phyloP scores from a whole-genome alignment of 306 rosid species.

The Medicago truncatula region DNA sequence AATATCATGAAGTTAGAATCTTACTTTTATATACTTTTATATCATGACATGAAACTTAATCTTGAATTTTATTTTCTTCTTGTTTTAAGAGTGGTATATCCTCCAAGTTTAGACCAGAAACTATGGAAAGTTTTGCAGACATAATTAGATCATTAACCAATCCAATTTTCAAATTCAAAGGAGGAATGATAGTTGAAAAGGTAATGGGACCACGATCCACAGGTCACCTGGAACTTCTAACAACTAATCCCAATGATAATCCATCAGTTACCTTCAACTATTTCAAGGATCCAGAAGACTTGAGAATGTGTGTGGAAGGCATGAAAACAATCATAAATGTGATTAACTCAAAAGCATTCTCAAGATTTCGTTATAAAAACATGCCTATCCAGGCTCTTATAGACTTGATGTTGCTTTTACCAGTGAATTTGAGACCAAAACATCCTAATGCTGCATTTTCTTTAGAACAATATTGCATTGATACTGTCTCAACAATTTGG shows the following conservation, averaged over 20 bases:
- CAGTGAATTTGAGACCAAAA: slow-evolving; percentile 62
- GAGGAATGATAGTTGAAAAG: slow-evolving; percentile 73
- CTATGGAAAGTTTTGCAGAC: slow-evolving; percentile 33
- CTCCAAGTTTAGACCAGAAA: slow-evolving; percentile 37
- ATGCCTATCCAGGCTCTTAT: slow-evolving; percentile 48
- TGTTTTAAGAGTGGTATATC: slow-evolving; percentile 53
- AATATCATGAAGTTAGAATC: not conserved
- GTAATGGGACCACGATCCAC: slow-evolving; percentile 66
- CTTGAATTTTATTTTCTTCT: slow-evolving; percentile 33
- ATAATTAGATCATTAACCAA: slow-evolving; percentile 35
- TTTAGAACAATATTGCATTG: slow-evolving; percentile 71
- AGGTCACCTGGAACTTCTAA: slow-evolving; percentile 62
- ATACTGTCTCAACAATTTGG: slow-evolving; percentile 78
- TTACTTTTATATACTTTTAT: not conserved
- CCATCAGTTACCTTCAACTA: slow-evolving; percentile 77
- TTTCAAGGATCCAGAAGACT: slow-evolving; percentile 74
- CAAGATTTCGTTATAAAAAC: slow-evolving; percentile 52
- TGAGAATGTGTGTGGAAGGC: slow-evolving; percentile 66
- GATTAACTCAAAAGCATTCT: slow-evolving; percentile 64
- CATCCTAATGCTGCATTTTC: slow-evolving; percentile 56
- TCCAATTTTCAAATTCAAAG: slow-evolving; percentile 54
- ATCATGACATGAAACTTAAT: not conserved
- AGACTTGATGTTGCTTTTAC: slow-evolving; percentile 51
- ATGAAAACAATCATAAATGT: slow-evolving; percentile 65
- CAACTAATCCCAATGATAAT: slow-evolving; percentile 62